Conservation (phyloP, 1,284 basidiomycete genomes). For the Exsudoporus floridanus region DNA sequence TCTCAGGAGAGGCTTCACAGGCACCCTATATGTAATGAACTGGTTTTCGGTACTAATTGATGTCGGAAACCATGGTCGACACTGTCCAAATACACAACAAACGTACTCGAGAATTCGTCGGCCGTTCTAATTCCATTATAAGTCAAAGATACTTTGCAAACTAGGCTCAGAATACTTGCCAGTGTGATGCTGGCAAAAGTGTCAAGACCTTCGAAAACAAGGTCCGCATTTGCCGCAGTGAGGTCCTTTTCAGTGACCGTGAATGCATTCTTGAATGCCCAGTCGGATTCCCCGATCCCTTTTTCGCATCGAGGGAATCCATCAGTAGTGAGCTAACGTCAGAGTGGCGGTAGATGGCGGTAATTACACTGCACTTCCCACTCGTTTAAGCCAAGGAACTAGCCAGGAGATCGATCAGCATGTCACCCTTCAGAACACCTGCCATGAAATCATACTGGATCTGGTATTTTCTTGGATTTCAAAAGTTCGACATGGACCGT, state of each 20-base stretch:
- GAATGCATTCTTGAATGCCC: slow-evolving; percentile 80
- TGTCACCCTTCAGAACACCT: background rate
- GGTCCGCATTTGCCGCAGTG: slow-evolving; percentile 53
- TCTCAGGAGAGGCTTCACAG: slow-evolving; percentile 55
- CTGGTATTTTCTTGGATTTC: slow-evolving; percentile 67
- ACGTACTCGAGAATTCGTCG: slow-evolving; percentile 59
- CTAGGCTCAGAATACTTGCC: slow-evolving; percentile 43
- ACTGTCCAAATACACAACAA: background rate
- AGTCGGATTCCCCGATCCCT: slow-evolving; percentile 87
- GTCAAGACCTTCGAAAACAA: slow-evolving; percentile 87
- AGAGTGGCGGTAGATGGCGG: slow-evolving; percentile 7
- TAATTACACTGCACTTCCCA: slow-evolving; percentile 82
- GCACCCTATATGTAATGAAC: slow-evolving; percentile 68
- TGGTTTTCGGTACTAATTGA: slow-evolving; percentile 66
- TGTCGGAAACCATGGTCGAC: background rate
- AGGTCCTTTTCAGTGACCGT: slow-evolving; percentile 50
- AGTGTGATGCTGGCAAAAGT: slow-evolving; percentile 74
- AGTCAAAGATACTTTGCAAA: background rate
- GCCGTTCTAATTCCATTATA: slow-evolving; percentile 57
- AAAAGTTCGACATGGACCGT: slow-evolving; percentile 84
- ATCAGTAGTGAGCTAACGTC: slow-evolving; percentile 7
- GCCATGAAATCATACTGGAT: slow-evolving; percentile 58
- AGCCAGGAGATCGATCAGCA: slow-evolving; percentile 6
- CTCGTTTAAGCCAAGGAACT: slow-evolving; percentile 78
- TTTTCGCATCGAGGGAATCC: slow-evolving; percentile 2